These are phyloP conservation scores for Aspergillus cavernicola DNA, from an alignment of 495 filamentous ascomycete species.

Conservation along the genomic window DNA sequence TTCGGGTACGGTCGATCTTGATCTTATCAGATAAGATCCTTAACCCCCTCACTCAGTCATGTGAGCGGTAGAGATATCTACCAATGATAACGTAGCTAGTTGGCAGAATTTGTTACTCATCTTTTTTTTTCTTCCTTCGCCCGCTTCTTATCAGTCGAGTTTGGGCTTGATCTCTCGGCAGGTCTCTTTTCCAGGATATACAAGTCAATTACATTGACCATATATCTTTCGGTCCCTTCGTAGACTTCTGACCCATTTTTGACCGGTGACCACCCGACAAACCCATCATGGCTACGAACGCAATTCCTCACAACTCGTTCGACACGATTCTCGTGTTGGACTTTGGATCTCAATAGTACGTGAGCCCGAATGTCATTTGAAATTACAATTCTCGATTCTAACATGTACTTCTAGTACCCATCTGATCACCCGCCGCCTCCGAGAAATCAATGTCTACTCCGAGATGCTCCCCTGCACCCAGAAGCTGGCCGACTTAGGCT, in stretches of 20 bases:
- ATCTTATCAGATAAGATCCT: slow-evolving; percentile 20
- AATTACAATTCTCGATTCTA: no score
- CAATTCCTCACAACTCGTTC: slow-evolving; percentile 51
- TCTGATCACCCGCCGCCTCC: slow-evolving; percentile 71
- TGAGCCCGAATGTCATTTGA: neutral
- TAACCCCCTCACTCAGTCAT: slow-evolving; percentile 13
- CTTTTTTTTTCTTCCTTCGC: slow-evolving; percentile 11
- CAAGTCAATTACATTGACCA: neutral
- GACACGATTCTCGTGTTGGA: slow-evolving; percentile 66
- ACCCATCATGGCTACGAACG: slow-evolving; percentile 22
- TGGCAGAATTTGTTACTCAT: slow-evolving; percentile 11
- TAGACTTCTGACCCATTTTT: neutral
- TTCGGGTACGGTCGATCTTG: neutral
- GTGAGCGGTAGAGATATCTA: slow-evolving; percentile 14
- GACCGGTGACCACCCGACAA: neutral
- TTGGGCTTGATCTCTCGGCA: slow-evolving; percentile 7
- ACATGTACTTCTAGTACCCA: slow-evolving; percentile 9
- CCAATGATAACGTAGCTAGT: slow-evolving; percentile 9
- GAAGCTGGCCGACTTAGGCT: slow-evolving; percentile 73
- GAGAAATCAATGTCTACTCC: slow-evolving; percentile 78
- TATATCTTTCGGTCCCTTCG: neutral
- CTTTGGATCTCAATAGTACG: slow-evolving; percentile 51
- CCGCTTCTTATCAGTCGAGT: slow-evolving; percentile 10
- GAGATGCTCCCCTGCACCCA: slow-evolving; percentile 94
- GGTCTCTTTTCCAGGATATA: slow-evolving; percentile 5